phyloP scores from a whole-genome alignment of 345 rosid species.

The Salix dunnii region DNA sequence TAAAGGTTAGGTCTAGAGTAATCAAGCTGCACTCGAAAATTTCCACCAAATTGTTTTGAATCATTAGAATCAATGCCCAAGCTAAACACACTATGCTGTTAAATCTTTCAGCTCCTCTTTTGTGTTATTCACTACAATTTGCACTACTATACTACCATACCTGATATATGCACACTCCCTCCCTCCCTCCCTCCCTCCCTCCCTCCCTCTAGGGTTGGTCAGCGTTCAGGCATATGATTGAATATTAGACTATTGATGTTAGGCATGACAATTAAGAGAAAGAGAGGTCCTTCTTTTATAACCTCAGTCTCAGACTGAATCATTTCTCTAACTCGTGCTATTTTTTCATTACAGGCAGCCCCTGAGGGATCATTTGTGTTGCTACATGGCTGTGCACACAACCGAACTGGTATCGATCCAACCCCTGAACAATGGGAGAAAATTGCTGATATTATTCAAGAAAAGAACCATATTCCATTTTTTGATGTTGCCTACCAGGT shows the following conservation, averaged over 20 bases:
- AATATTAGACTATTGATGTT: background rate
- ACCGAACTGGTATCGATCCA: conserved; percentile 98
- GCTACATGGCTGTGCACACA: conserved; percentile 99
- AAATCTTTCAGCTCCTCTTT: background rate
- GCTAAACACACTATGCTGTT: background rate
- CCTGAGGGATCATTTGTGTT: conserved; percentile 87
- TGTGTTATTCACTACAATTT: background rate
- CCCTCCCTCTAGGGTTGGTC: background rate
- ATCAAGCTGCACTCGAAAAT: background rate
- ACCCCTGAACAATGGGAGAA: conserved; percentile 89
- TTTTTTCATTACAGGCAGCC: conserved; percentile 56
- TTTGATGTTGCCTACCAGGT: conserved; percentile 99
- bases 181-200: too few species aligned
- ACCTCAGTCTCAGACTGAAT: background rate
- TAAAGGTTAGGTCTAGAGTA: conserved; percentile 52
- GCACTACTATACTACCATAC: background rate
- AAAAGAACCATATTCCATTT: conserved; percentile 90
- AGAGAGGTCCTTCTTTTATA: background rate
- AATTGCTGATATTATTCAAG: conserved; percentile 86
- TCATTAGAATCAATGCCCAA: background rate
- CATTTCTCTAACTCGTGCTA: background rate
- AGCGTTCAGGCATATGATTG: background rate
- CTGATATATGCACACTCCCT: too few species aligned
- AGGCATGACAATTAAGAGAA: background rate
- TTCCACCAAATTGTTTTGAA: background rate